A percentile compares a stretch with the other conserved stretches of the same genome.
phyloP scores from a whole-genome alignment of 805 yeast genomes.

The Brettanomyces sp. region DNA sequence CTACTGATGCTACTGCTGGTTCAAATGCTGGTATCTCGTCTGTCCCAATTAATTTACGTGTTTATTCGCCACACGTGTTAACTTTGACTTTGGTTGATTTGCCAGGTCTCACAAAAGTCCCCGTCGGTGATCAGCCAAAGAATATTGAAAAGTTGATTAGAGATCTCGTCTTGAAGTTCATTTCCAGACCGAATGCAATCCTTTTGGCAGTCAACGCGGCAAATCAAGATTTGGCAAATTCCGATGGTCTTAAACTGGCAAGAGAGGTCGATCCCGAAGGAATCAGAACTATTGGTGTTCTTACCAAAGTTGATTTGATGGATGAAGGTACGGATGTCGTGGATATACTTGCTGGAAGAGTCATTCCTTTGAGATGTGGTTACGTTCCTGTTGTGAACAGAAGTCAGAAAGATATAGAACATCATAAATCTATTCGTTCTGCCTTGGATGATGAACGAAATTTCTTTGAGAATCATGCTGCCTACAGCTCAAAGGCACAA shows the following conservation, averaged over 20 bases:
- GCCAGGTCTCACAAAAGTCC: slow-evolving; percentile 97
- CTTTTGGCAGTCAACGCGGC: slow-evolving; percentile 93
- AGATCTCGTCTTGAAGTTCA: slow-evolving; percentile 86
- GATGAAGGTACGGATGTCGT: slow-evolving; percentile 96
- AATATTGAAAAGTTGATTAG: slow-evolving; percentile 93
- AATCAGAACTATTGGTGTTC: slow-evolving; percentile 88
- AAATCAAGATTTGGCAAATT: slow-evolving; percentile 92
- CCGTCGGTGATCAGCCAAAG: slow-evolving; percentile 97
- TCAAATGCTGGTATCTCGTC: slow-evolving; percentile 84
- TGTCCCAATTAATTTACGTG: slow-evolving; percentile 85
- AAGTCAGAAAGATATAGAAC: slow-evolving; percentile 93
- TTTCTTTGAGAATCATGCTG: slow-evolving; percentile 82
- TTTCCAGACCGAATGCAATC: slow-evolving; percentile 91
- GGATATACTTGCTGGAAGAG: slow-evolving; percentile 91
- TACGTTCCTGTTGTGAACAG: slow-evolving; percentile 95
- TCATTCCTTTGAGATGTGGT: slow-evolving; percentile 90
- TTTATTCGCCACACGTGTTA: slow-evolving; percentile 87
- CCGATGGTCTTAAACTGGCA: slow-evolving; percentile 92
- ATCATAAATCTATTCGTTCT: slow-evolving; percentile 74
- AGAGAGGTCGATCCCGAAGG: slow-evolving; percentile 98
- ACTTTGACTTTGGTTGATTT: slow-evolving; percentile 92
- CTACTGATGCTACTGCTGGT: slow-evolving; percentile 79
- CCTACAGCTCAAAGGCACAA: slow-evolving; percentile 87
- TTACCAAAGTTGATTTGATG: slow-evolving; percentile 95
- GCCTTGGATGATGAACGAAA: slow-evolving; percentile 75